These are phyloP conservation scores for Beauveria pseudobassiana DNA, from an alignment of 2,329 filamentous ascomycete species.

Conservation along the genomic window DNA sequence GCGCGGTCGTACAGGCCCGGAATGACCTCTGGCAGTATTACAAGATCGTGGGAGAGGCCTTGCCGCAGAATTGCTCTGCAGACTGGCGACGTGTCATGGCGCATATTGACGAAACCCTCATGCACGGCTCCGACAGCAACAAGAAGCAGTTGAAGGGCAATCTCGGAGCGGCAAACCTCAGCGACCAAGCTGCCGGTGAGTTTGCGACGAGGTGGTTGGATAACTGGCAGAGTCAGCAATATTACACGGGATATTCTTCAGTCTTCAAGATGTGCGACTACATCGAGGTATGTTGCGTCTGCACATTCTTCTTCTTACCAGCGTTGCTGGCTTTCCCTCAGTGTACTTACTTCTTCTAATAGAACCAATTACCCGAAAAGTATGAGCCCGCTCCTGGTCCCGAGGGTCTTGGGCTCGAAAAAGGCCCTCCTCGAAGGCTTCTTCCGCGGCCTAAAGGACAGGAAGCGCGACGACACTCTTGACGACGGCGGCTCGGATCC, in stretches of 20 bases:
- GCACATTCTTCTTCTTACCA: not conserved
- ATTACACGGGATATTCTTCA: conserved; percentile 25
- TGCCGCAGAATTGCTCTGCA: conserved; percentile 52
- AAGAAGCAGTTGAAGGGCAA: conserved; percentile 33
- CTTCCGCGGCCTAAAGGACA: not conserved
- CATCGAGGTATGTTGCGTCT: conserved; percentile 17
- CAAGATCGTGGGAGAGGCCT: conserved; percentile 35
- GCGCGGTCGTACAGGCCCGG: conserved; percentile 67
- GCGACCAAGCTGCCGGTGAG: conserved; percentile 38
- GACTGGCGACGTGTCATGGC: conserved; percentile 48
- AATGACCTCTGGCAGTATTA: conserved; percentile 61
- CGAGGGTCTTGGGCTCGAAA: not conserved
- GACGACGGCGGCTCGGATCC: not conserved
- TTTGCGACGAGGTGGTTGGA: conserved; percentile 18
- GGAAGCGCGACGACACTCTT: not conserved
- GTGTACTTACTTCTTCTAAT: not conserved
- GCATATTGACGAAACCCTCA: conserved; percentile 40
- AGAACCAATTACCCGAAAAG: not conserved
- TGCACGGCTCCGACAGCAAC: conserved; percentile 23
- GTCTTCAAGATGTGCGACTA: conserved; percentile 31
- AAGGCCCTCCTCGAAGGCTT: not conserved
- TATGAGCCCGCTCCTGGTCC: not conserved
- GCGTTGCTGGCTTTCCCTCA: not conserved
- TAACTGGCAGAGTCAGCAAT: conserved; percentile 29
- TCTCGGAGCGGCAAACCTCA: conserved; percentile 32